Evolutionary conservation across 768 basidiomycete species (phyloP).

Genomic region (Suillus decipiens): DNA sequence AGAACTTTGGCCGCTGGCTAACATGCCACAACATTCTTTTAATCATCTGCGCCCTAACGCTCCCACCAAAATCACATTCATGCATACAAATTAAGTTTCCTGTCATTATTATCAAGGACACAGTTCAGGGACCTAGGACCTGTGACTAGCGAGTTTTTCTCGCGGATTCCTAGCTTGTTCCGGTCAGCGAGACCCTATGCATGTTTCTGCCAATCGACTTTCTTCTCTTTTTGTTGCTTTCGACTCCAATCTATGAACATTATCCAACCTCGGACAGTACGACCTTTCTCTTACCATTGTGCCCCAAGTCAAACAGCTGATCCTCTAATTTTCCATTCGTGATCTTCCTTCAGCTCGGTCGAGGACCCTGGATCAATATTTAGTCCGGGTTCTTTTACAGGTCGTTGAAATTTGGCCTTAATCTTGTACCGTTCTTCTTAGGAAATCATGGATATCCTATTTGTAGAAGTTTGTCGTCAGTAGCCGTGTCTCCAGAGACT

Average conservation of each 20-base stretch:
- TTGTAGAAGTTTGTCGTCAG: background rate
- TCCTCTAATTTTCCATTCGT: background rate
- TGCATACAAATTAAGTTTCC: background rate
- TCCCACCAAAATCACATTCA: background rate
- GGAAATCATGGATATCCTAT: background rate
- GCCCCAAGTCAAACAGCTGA: background rate
- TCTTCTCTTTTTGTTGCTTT: background rate
- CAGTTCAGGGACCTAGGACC: background rate
- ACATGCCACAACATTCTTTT: slow-evolving; percentile 7
- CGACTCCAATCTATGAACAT: background rate
- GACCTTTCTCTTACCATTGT: background rate
- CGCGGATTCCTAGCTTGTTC: background rate
- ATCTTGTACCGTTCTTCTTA: background rate
- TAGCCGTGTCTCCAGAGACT: background rate
- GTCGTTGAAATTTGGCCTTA: background rate
- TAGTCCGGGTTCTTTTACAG: background rate
- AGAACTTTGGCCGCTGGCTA: background rate
- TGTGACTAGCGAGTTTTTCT: background rate
- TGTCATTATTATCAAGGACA: background rate
- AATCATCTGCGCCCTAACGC: background rate
- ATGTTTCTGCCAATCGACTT: background rate
- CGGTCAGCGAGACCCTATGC: background rate
- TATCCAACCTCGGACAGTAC: background rate
- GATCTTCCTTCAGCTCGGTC: background rate
- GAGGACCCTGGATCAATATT: background rate